Base-by-base conservation (phyloP, 495 filamentous ascomycete species). In the Aeminium ludgeri region DNA sequence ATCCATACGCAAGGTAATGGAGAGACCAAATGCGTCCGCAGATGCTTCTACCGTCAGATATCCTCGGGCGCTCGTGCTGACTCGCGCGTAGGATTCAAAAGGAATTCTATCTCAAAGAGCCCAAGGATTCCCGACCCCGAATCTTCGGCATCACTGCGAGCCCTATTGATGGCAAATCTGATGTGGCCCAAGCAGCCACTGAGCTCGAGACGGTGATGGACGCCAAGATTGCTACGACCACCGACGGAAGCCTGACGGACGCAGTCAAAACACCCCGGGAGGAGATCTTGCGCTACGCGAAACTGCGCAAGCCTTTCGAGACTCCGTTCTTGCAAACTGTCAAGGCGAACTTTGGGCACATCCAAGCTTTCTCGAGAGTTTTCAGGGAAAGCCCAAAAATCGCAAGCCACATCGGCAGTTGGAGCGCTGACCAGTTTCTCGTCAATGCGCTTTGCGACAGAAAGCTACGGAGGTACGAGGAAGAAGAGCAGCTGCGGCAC, bases 111-210 rank as follows among this genome's bases (percentile, higher is more conserved):
- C 41, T 72, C 23, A 3, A 4, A 33, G 58, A 63, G 12, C 53
- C 61, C 0, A 55, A 55, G n/a, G 33, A 46, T 1, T 51, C 58
- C 1, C 68, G 74, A 1, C 91, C 89, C 11, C 78, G 78, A 41
- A 75, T 99, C 17, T 82, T 99, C 52, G 89, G 87, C 13, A 94
- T 99, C 87, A 99, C 89, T 7, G 89, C 89, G 12, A 95, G 87
- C 8, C 89, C 89, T 1, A 78, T 96, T n/a, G 87, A 96, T 63
- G 74, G 79, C 2, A 76, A 80, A 49, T 65, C 68, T 0, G 73
- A 89, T 51, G 69, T 82, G 18, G 61, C 70, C 16, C 62, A 73
- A 30, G 80, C 80, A 40, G 85, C 84, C 13, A 32, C 25, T 20
- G 70, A 82, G 43, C 68, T 99, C 0, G 89, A 99, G 52, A 65